Evolutionary conservation across 2,329 filamentous ascomycete genomes (phyloP), one percentile per base, ranked within the genome.

Genomic region (Aspergillus oerlinghausenensis): DNA sequence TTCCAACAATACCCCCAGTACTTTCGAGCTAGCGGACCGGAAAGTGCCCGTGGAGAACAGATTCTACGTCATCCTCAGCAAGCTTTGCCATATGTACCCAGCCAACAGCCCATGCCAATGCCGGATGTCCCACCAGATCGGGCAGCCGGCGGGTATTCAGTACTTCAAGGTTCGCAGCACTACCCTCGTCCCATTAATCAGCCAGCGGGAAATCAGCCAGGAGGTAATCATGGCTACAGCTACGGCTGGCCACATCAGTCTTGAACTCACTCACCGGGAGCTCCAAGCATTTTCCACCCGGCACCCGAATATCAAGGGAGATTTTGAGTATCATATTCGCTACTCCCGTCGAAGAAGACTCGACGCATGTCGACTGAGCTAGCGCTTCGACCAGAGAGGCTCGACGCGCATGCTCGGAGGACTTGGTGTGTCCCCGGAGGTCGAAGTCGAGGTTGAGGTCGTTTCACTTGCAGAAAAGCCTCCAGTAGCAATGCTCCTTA

Each of bases 21-120:
- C 14, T 70, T 64, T 43, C 55, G 54, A 29, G 57, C 59, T 0
- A 54, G 54, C 17, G 50, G 50, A 28, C 26, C 61, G 4, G 58
- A 54, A 50, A 61, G 59, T 26, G 49, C 51, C n/a, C 60, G 58
- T 8, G 54, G 48, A 14, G 61, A 64, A 25, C 60, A 55, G 5
- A 40, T 64, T 14, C 50, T 52, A 4, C 52, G 57, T 3, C 45
- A 61, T 35, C 51, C 52, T 6, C 59, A 61, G 42, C 62, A 62
- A 19, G 49, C 58, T 7, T 51, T 60, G n/a, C 51, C 52, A 5
- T 68, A 61, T 50, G 51, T 60, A 23, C 32, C 55, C 8, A 38
- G 56, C 17, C 65, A 63, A 14, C 61, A 62, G 52, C 57, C 65
- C 8, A 60, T 68, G 47, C 60, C 69, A 2, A 62, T 65, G 4